Conservation (phyloP, 208 protist genomes). For the Blechomonas ayalai region DNA sequence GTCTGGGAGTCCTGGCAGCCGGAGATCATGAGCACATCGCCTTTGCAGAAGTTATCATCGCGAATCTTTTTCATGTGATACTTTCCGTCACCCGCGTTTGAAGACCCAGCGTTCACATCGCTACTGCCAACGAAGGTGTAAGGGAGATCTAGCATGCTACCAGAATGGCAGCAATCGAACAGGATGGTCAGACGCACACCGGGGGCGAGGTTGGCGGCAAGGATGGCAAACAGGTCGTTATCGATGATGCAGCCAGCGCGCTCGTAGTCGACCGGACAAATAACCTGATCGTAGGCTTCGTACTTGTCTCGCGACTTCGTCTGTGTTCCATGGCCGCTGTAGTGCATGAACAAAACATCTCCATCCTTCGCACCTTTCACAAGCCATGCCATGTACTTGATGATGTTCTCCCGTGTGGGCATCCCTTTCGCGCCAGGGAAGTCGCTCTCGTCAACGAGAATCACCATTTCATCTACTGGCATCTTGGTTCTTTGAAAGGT, state of each 20-base stretch:
- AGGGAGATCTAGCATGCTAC: slow-evolving; percentile 75
- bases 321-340: slow-evolving; percentile 75
- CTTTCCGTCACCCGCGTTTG: background rate
- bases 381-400: slow-evolving; percentile 72
- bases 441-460: slow-evolving; percentile 60
- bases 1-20: slow-evolving; percentile 60
- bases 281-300: slow-evolving; percentile 73
- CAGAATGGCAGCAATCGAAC: slow-evolving; percentile 90
- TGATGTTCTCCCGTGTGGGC: slow-evolving; percentile 54
- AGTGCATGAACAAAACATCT: slow-evolving; percentile 77
- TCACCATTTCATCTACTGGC: slow-evolving; percentile 35
- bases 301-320: slow-evolving; percentile 35
- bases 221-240: slow-evolving; percentile 58
- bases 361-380: slow-evolving; percentile 50
- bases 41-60: slow-evolving; percentile 31
- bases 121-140: slow-evolving; percentile 37
- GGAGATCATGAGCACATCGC: slow-evolving; percentile 61
- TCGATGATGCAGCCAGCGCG: slow-evolving; percentile 54
- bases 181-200: slow-evolving; percentile 64
- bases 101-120: slow-evolving; percentile 8
- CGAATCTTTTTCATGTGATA: slow-evolving; percentile 67
- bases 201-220: slow-evolving; percentile 30
- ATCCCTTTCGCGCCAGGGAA: slow-evolving; percentile 29
- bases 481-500: slow-evolving; percentile 50
- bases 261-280: slow-evolving; percentile 61